Base-by-base conservation (phyloP, 441 rosid genomes). In the Adansonia grandidieri region DNA sequence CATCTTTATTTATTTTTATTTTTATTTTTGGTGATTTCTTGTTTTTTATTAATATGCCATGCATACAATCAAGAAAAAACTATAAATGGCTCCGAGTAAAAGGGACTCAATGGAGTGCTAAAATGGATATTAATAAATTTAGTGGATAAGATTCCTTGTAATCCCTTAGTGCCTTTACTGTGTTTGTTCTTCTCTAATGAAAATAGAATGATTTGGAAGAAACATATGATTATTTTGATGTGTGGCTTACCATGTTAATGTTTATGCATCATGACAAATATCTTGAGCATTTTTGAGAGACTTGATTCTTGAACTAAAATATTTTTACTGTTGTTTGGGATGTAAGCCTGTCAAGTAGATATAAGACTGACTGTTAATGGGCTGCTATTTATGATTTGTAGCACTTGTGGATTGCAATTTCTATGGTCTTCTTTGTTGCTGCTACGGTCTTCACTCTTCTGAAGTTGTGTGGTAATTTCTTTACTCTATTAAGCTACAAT, bases 321-420 rank as follows among this genome's bases (percentile, higher is more conserved):
- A 17, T 71, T 37, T 37, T 53, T 6, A 15, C 28, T 72, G n/a
- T 32, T 54, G 32, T 28, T 71, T 72, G 5, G 24, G 32, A 37
- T 9, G 24, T 37, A 37, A n/a, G 40, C 79, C 64, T 73, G 15
- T 61, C 20, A 54, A 13, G 24, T 76, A 50, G 47, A 54, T 78
- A 68, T 67, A 57, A 10, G 4, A 19, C 10, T 72, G 51, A 65
- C 77, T 78, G 7, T 54, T 53, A 67, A 66, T 74, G 24, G 65
- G 54, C 15, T 44, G 73, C 73, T 17, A 32, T 81, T 51, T 71
- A 5, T 58, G 76, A 11, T 67, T 78, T 85, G 82, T 86, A 96
- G 99, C 99, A 96, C 85, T 94, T 96, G 73, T 96, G 99, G 99
- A 89, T 96, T 83, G 98, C 98, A 65, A 92, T 94, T 64, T 93